A percentile compares a stretch with the other conserved stretches of the same genome.
Conservation (phyloP, 768 basidiomycete genomes). For the Kwoniella dejecticola region DNA sequence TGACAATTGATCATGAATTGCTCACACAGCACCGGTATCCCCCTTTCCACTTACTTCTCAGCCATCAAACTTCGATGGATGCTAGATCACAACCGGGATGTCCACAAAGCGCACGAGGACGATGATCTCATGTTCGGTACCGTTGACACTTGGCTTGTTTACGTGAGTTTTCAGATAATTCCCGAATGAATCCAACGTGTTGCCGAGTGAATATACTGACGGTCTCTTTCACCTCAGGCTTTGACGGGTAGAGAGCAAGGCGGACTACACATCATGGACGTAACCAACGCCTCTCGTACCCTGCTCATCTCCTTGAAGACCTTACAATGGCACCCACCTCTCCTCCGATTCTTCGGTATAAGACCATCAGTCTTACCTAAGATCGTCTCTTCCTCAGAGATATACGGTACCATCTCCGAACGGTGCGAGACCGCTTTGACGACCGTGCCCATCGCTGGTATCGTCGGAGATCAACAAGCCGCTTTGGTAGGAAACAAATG, state of each 20-base stretch:
- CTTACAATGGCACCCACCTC: slow-evolving; percentile 76
- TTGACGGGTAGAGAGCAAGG: slow-evolving; percentile 73
- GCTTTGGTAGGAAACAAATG: slow-evolving; percentile 97
- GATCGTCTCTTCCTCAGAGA: slow-evolving; percentile 87
- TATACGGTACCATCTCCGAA: slow-evolving; percentile 73
- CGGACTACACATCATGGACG: slow-evolving; percentile 82
- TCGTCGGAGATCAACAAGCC: slow-evolving; percentile 98
- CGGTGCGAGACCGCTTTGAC: slow-evolving; percentile 59
- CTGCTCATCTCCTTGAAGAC: slow-evolving; percentile 82
- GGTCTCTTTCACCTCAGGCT: too few species aligned
- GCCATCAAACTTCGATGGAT: slow-evolving; percentile 97
- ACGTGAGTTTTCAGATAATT: slow-evolving; percentile 60
- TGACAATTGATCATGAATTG: background rate
- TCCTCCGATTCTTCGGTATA: slow-evolving; percentile 85
- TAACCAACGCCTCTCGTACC: slow-evolving; percentile 94
- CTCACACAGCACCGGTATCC: slow-evolving; percentile 73
- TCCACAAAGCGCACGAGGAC: slow-evolving; percentile 72
- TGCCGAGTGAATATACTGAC: too few species aligned
- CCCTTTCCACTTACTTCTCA: slow-evolving; percentile 97
- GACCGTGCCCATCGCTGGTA: slow-evolving; percentile 82
- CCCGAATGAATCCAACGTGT: too few species aligned
- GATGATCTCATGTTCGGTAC: slow-evolving; percentile 90
- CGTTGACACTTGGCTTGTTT: slow-evolving; percentile 94
- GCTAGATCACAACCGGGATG: slow-evolving; percentile 79
- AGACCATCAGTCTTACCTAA: slow-evolving; percentile 75